Evolutionary conservation across 495 filamentous ascomycete species (phyloP), one percentile per base, ranked within the genome.

Genomic region (Neurospora tetraspora): DNA sequence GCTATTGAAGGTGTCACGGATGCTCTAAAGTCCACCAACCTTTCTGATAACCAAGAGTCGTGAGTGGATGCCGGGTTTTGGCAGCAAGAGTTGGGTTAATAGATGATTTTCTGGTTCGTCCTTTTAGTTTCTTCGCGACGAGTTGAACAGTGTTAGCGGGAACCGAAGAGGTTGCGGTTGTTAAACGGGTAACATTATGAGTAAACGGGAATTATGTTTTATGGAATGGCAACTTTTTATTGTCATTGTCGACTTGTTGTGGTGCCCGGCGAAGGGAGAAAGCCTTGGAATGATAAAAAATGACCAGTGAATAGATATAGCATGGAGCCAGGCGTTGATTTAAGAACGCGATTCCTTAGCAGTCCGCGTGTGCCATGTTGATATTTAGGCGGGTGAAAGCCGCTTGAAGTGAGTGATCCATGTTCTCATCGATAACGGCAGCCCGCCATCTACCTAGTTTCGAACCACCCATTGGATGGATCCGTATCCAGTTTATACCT

Each of bases 1-100:
- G 70, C 75, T 3, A 70, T 74, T 10, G 39, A 79, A 43, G 73
- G 69, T 2, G 69, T 74, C 23, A 72, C 71, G 20, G 74, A 74
- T 38, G 73, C 42, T 7, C 23, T 65, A 6, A 65, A 65, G 53
- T 31, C 53, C 14, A 34, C 53, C 53, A 65, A 34, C 53, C 53
- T 65, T 65, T 34, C 53, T 34, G 53, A 16, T 27, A 36, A 65
- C 14, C 53, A 65, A 18, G 53, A 65, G 23, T 65, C 53, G 53
- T 65, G 53, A 65, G 53, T 34, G 12, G 53, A 3, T 34, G 53
- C 7, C 14, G 12, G 53, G 6, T 65, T 16, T 7, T 34, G 53
- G 14, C 53, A 65, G 53, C 27, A 36, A 18, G 27, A 8, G 27
- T 18, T 34, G 53, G 53, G 27, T 34, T 65, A 16, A 36, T 65